Conservation (phyloP, 495 filamentous ascomycete species). For the Neurospora discreta region DNA sequence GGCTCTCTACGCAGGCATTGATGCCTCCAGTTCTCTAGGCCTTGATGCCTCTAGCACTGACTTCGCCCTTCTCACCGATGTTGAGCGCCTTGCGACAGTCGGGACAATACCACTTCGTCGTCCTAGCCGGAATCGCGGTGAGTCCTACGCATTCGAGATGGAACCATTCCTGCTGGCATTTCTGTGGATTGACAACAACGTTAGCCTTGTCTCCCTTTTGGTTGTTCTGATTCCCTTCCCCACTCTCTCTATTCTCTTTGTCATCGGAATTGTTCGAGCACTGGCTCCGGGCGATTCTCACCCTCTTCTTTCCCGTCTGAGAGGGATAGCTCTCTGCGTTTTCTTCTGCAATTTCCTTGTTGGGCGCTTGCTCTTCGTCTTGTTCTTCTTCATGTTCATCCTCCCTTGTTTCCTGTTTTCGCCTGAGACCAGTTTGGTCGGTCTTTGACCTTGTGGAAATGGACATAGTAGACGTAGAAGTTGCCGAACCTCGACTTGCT, state of each 20-base stretch:
- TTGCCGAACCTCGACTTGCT: neutral
- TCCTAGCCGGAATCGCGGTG: constrained; percentile 58
- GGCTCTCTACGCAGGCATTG: constrained; percentile 9
- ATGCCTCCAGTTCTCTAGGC: constrained; percentile 18
- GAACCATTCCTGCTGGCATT: constrained; percentile 83
- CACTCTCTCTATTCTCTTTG: neutral
- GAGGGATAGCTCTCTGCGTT: neutral
- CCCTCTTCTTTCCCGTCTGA: neutral
- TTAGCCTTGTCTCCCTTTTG: constrained; percentile 2
- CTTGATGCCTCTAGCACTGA: constrained; percentile 41
- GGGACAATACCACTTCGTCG: constrained; percentile 91
- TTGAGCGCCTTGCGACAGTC: constrained; percentile 63
- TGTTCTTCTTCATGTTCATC: neutral
- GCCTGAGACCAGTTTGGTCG: neutral
- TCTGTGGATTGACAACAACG: constrained; percentile 12
- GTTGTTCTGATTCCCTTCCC: neutral
- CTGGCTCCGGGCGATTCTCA: neutral
- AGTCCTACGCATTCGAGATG: constrained; percentile 83
- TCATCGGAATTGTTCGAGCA: neutral
- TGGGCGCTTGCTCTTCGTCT: neutral
- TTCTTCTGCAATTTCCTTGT: neutral
- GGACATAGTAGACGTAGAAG: neutral
- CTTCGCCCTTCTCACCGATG: constrained; percentile 46
- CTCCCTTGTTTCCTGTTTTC: neutral
- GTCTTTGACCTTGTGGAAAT: neutral